Conservation (phyloP, 371 early-diverging fungal species). For the Capillidium heterosporum region DNA sequence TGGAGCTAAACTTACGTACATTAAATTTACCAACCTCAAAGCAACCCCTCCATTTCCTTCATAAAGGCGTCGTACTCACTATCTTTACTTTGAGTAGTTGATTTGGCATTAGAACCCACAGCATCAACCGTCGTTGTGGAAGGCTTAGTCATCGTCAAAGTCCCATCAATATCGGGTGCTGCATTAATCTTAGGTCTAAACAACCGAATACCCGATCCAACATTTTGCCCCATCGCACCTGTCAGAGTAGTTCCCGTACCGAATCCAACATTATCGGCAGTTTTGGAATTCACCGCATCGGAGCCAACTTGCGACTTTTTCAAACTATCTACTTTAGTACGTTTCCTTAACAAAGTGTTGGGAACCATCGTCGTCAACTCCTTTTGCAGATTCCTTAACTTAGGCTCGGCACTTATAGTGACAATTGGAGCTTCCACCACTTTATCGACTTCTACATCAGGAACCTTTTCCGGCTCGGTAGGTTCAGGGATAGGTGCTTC, state of each 20-base stretch:
- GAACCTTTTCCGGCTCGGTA: no score
- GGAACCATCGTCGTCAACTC: conserved; percentile 18
- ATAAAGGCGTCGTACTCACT: conserved; percentile 15
- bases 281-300: not conserved
- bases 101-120: not conserved
- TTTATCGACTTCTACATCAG: no score
- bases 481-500: no score
- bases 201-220: not conserved
- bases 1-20: not conserved
- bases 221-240: no score
- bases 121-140: not conserved
- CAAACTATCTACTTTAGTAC: not conserved
- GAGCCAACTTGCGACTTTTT: not conserved
- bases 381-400: conserved; percentile 19
- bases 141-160: not conserved
- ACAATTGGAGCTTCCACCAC: conserved; percentile 8
- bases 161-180: conserved; percentile 5
- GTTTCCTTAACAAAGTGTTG: conserved; percentile 13
- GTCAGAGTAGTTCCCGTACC: no score
- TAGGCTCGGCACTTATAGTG: conserved; percentile 17
- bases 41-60: conserved; percentile 14
- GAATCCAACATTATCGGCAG: not conserved
- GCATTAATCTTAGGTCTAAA: conserved; percentile 5
- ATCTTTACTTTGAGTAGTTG: not conserved
- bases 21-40: conserved; percentile 3